These are phyloP conservation scores for Cyclospora cayetanensis DNA, from an alignment of 169 alveolate species.

Conservation along the genomic window DNA sequence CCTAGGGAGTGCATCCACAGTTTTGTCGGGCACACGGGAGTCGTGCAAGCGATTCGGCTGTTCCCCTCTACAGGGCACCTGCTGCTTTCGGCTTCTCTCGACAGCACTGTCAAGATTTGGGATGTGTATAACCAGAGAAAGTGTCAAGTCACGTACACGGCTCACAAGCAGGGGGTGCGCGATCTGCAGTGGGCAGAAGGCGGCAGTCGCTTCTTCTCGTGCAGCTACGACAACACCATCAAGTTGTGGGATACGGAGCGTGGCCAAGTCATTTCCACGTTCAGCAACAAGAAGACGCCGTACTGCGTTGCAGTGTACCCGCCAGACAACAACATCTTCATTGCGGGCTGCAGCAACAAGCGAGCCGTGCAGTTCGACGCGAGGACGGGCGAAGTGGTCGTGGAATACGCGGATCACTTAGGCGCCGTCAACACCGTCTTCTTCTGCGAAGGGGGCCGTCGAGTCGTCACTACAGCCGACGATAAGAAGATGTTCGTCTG, in stretches of 20 bases:
- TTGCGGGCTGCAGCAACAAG: slow-evolving; percentile 91
- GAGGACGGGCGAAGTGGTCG: slow-evolving; percentile 84
- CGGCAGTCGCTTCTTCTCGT: slow-evolving; percentile 79
- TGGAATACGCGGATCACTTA: slow-evolving; percentile 94
- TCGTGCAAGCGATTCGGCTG: slow-evolving; percentile 90
- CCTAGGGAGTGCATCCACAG: slow-evolving; percentile 69
- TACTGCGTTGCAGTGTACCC: slow-evolving; percentile 88
- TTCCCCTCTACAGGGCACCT: slow-evolving; percentile 94
- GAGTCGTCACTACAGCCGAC: slow-evolving; percentile 94
- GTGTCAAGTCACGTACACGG: slow-evolving; percentile 91
- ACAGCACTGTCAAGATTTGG: slow-evolving; percentile 93
- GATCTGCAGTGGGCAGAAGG: slow-evolving; percentile 85
- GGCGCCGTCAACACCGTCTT: slow-evolving; percentile 93
- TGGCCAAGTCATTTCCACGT: slow-evolving; percentile 90
- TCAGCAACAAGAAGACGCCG: slow-evolving; percentile 90
- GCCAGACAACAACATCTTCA: slow-evolving; percentile 84
- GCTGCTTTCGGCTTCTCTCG: slow-evolving; percentile 92
- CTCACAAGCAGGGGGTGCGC: slow-evolving; percentile 95
- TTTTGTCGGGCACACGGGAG: slow-evolving; percentile 91
- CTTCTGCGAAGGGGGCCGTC: slow-evolving; percentile 90
- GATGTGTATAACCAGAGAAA: slow-evolving; percentile 86
- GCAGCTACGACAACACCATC: slow-evolving; percentile 74
- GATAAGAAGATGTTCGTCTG: slow-evolving; percentile 95
- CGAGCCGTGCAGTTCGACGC: slow-evolving; percentile 92
- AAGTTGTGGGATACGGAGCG: slow-evolving; percentile 95